A percentile compares a stretch with the other conserved stretches of the same genome.
phyloP scores from a whole-genome alignment of 495 filamentous ascomycete genomes.

The Penicillium chermesinum region DNA sequence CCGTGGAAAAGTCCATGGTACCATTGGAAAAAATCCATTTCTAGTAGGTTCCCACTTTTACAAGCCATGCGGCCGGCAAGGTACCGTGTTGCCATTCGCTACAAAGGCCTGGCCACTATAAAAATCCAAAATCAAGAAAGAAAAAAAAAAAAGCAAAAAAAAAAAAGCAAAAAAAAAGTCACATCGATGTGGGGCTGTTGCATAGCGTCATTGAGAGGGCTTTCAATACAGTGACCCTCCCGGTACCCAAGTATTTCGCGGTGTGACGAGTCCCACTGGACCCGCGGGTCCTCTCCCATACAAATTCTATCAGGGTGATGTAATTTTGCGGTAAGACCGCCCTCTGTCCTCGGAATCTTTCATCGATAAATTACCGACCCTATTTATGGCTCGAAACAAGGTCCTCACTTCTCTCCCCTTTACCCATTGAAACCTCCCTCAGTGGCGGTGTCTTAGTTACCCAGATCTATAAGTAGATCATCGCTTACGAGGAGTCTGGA shows the following conservation, averaged over 20 bases:
- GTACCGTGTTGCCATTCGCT: slow-evolving; percentile 12
- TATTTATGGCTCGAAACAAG: background rate
- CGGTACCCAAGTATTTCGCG: background rate
- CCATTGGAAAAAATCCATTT: slow-evolving; percentile 1
- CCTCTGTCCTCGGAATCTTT: background rate
- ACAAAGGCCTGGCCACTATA: slow-evolving; percentile 7
- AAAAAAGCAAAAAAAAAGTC: background rate
- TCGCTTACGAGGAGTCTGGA: too few species aligned
- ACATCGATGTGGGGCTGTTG: background rate
- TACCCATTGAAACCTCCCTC: background rate
- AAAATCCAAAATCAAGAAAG: slow-evolving; percentile 7
- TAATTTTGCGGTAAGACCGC: background rate
- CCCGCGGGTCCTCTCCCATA: too few species aligned
- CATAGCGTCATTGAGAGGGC: slow-evolving; percentile 10
- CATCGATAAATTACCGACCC: background rate
- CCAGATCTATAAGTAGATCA: background rate
- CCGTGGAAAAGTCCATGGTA: slow-evolving; percentile 19
- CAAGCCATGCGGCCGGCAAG: slow-evolving; percentile 13
- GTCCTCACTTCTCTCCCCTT: too few species aligned
- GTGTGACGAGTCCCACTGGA: background rate
- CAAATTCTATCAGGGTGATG: too few species aligned
- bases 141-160: background rate
- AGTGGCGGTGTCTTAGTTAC: background rate
- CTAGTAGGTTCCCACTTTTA: slow-evolving; percentile 11
- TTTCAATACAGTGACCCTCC: background rate